Evolutionary conservation across 108 stramenopile genomes (phyloP).

Genomic region (Mayamaea pseudoterrestris): DNA sequence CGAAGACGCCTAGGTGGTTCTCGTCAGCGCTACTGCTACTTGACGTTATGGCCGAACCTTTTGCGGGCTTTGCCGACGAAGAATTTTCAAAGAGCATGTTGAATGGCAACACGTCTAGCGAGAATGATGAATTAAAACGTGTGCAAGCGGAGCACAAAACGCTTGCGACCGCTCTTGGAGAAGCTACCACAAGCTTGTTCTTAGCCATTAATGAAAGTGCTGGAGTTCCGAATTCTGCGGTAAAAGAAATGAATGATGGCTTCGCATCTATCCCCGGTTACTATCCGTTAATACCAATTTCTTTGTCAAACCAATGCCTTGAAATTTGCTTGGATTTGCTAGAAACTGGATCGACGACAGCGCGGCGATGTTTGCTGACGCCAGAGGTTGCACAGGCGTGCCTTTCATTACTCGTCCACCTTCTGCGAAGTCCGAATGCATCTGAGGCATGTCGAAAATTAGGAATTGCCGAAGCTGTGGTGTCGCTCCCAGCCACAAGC

Average conservation of each 20-base stretch:
- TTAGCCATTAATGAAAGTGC: no score
- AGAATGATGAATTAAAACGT: conserved; percentile 28
- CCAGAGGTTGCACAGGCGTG: conserved; percentile 43
- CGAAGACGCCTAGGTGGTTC: conserved; percentile 58
- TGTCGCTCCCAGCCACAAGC: conserved; percentile 39
- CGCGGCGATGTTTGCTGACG: conserved; percentile 24
- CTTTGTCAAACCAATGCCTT: conserved; percentile 32
- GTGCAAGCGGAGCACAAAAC: conserved; percentile 36
- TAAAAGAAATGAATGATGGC: background rate
- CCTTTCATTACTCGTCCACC: conserved; percentile 57
- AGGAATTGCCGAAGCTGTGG: conserved; percentile 65
- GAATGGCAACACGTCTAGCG: conserved; percentile 7
- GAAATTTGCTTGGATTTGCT: conserved; percentile 53
- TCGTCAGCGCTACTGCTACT: conserved; percentile 44
- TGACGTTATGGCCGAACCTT: conserved; percentile 73
- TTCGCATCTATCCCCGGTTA: conserved; percentile 43
- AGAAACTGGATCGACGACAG: conserved; percentile 20
- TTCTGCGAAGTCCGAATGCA: conserved; percentile 50
- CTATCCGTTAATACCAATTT: conserved; percentile 42
- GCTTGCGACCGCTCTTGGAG: no score
- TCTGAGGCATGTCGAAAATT: conserved; percentile 46
- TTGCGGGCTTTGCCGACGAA: conserved; percentile 27
- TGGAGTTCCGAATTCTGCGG: background rate
- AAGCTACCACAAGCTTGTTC: no score
- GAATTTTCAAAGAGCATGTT: conserved; percentile 2